A percentile compares a stretch with the other conserved stretches of the same genome.
Conservation (phyloP, 2,329 filamentous ascomycete species). For the Trichoderma harzianum region DNA sequence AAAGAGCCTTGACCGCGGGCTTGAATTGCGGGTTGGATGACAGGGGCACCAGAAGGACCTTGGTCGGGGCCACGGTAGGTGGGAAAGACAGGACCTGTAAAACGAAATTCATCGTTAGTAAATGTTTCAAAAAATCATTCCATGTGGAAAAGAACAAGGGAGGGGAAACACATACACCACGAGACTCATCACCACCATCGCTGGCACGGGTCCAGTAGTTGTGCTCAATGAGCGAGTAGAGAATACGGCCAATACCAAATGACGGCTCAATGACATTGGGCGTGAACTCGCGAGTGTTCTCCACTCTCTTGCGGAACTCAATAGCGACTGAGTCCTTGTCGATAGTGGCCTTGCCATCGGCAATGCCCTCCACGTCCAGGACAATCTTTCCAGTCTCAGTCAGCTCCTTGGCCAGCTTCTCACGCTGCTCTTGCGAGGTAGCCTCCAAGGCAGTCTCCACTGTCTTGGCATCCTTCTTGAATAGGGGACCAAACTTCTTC, state of each 20-base stretch:
- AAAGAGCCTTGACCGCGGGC: slow-evolving; percentile 70
- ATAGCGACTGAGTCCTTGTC: slow-evolving; percentile 77
- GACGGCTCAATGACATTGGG: slow-evolving; percentile 97
- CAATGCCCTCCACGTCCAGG: slow-evolving; percentile 66
- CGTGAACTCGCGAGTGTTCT: slow-evolving; percentile 85
- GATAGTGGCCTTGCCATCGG: slow-evolving; percentile 72
- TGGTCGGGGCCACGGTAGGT: slow-evolving; percentile 79
- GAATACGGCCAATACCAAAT: slow-evolving; percentile 91
- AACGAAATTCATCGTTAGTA: not conserved
- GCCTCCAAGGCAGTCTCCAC: slow-evolving; percentile 76
- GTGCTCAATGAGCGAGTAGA: slow-evolving; percentile 93
- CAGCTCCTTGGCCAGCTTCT: slow-evolving; percentile 73
- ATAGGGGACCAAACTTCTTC: slow-evolving; percentile 92
- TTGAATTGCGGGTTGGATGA: slow-evolving; percentile 78
- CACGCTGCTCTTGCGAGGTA: slow-evolving; percentile 75
- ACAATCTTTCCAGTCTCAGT: slow-evolving; percentile 70
- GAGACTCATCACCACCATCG: slow-evolving; percentile 65
- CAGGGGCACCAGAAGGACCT: slow-evolving; percentile 87
- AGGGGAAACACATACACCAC: slow-evolving; percentile 62
- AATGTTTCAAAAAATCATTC: not conserved
- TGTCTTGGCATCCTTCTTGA: slow-evolving; percentile 89
- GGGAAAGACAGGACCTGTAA: slow-evolving; percentile 51
- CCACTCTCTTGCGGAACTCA: slow-evolving; percentile 75
- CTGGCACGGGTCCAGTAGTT: slow-evolving; percentile 81
- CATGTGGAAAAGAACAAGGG: not conserved